These are phyloP conservation scores for Ehretia macrophylla DNA, from an alignment of 257 asterid genomes.

Conservation along the genomic window DNA sequence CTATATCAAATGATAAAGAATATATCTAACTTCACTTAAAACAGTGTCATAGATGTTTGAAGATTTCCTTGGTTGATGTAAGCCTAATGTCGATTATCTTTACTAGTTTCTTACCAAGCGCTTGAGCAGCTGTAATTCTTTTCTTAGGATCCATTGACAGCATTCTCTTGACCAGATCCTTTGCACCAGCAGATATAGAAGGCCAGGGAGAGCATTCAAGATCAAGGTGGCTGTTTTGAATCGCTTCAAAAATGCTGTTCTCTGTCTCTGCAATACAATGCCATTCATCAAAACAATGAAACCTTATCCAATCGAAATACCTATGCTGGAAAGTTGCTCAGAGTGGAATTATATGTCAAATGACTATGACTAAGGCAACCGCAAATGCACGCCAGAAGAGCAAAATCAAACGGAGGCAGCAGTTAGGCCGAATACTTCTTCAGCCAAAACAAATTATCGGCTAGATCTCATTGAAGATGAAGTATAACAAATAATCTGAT, in stretches of 20 bases:
- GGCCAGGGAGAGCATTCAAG: constrained; percentile 57
- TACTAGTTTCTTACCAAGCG: constrained; percentile 62
- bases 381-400: no score
- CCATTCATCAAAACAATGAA: neutral
- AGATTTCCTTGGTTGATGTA: no score
- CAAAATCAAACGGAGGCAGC: no score
- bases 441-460: no score
- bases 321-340: no score
- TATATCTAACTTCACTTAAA: neutral
- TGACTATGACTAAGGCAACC: no score
- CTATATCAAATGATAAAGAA: neutral
- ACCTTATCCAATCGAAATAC: no score
- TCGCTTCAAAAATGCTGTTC: constrained; percentile 52
- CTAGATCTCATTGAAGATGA: no score
- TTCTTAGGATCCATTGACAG: constrained; percentile 38
- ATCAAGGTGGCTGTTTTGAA: constrained; percentile 39
- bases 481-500: no score
- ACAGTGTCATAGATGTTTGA: no score
- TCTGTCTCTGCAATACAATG: constrained; percentile 45
- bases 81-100: no score
- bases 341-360: neutral
- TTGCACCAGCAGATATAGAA: constrained; percentile 50
- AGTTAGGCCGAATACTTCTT: no score
- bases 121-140: constrained; percentile 61
- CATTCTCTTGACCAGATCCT: constrained; percentile 62